A percentile compares a stretch with the other conserved stretches of the same genome.
Evolutionary conservation across 2,329 filamentous ascomycete genomes (phyloP).

Genomic region (Geosmithia flava): DNA sequence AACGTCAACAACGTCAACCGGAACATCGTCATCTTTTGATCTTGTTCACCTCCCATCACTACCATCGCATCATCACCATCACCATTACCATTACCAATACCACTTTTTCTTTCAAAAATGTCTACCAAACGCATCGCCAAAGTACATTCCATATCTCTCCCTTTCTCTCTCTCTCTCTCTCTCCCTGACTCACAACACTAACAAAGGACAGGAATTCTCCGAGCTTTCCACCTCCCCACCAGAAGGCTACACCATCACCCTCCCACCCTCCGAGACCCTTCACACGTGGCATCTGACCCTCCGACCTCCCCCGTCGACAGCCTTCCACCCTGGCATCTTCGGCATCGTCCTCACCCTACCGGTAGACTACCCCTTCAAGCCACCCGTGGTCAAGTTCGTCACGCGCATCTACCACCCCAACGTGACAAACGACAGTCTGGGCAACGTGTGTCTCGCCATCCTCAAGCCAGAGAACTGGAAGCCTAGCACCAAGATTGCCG

Average conservation of each 20-base stretch:
- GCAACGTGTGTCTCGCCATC: constrained; percentile 75
- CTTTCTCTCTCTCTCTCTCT: background rate
- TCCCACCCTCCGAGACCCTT: constrained; percentile 33
- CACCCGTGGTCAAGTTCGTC: constrained; percentile 64
- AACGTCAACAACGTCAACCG: too few relatives aligned
- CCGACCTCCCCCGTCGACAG: constrained; percentile 26
- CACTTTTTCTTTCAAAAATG: too few relatives aligned
- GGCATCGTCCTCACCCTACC: constrained; percentile 62
- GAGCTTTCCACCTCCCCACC: constrained; percentile 36
- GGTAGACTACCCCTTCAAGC: constrained; percentile 79
- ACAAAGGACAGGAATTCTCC: constrained; percentile 32
- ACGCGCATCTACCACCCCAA: constrained; percentile 97
- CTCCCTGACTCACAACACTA: background rate
- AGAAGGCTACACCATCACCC: constrained; percentile 30
- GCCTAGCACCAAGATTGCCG: constrained; percentile 63
- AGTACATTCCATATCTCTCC: constrained; percentile 26
- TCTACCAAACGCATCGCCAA: constrained; percentile 32
- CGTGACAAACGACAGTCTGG: constrained; percentile 74
- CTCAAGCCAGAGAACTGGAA: constrained; percentile 88
- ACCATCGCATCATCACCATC: too few relatives aligned
- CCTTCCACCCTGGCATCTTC: constrained; percentile 58
- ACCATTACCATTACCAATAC: too few relatives aligned
- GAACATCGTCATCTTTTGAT: too few relatives aligned
- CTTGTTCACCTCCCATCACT: too few relatives aligned
- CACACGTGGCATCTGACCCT: constrained; percentile 40